Conservation (phyloP, 2,329 filamentous ascomycete species). For the Fusarium ramigenum region DNA sequence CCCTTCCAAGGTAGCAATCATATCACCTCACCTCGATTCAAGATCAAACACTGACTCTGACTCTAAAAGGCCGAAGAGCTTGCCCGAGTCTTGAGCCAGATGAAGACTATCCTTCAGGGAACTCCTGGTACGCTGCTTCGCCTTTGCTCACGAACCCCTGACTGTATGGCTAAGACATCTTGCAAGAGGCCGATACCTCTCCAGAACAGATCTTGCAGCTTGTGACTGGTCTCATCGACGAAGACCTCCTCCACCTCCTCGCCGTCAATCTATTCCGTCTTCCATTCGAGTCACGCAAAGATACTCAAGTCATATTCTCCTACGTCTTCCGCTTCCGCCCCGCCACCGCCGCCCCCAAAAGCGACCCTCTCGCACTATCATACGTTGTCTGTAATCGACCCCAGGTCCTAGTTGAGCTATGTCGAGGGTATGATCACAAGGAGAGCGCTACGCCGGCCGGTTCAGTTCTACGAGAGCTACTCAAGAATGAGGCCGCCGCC, state of each 20-base stretch:
- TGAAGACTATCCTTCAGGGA: constrained; percentile 93
- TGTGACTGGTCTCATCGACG: constrained; percentile 84
- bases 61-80: constrained; percentile 79
- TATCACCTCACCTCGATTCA: background rate
- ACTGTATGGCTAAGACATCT: constrained; percentile 24
- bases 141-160: background rate
- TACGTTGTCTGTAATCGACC: constrained; percentile 89
- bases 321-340: constrained; percentile 92
- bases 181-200: constrained; percentile 80
- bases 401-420: constrained; percentile 87
- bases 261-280: constrained; percentile 84
- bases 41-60: constrained; percentile 1
- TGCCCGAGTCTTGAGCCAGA: constrained; percentile 84
- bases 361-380: constrained; percentile 84
- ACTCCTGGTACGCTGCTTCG: constrained; percentile 74
- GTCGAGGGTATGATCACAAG: constrained; percentile 87
- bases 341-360: constrained; percentile 70
- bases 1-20: constrained; percentile 55
- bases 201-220: constrained; percentile 90
- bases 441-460: constrained; percentile 93
- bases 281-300: constrained; percentile 95
- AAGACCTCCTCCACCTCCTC: constrained; percentile 87
- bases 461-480: constrained; percentile 85
- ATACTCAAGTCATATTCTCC: constrained; percentile 94
- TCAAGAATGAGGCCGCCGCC: constrained; percentile 89